A percentile compares a stretch with the other conserved stretches of the same genome.
Conservation (phyloP, 805 yeast genomes). For the Starmera quercuum region DNA sequence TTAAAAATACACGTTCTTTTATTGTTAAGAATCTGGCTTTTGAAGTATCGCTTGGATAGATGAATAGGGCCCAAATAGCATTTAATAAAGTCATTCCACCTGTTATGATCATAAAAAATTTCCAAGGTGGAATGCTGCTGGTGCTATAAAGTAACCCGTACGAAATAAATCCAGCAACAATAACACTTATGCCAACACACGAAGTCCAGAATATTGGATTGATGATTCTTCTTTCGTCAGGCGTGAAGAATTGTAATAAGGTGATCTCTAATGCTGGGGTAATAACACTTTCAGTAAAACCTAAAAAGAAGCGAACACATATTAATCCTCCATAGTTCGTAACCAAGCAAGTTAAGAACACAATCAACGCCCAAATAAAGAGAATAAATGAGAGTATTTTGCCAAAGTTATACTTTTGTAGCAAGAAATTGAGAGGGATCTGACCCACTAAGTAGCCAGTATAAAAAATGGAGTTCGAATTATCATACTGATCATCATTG, state of each 20-base stretch:
- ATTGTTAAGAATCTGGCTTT: conserved; percentile 29
- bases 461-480: conserved; percentile 30
- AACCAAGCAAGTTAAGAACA: conserved; percentile 21
- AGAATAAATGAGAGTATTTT: conserved; percentile 13
- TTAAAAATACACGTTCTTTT: conserved; percentile 33
- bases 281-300: conserved; percentile 26
- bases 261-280: conserved; percentile 26
- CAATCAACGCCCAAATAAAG: conserved; percentile 20
- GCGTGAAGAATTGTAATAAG: conserved; percentile 30
- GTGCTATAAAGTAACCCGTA: conserved; percentile 11
- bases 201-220: conserved; percentile 37
- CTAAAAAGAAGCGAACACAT: conserved; percentile 24
- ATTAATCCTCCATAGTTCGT: conserved; percentile 21
- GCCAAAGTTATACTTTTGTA: conserved; percentile 28
- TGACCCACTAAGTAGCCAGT: conserved; percentile 39
- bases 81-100: conserved; percentile 36
- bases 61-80: conserved; percentile 18
- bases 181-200: too few relatives aligned
- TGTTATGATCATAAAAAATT: conserved; percentile 34
- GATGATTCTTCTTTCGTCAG: conserved; percentile 26
- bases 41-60: conserved; percentile 42
- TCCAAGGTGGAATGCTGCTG: conserved; percentile 27
- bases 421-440: conserved; percentile 31
- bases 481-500: conserved; percentile 17
- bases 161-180: conserved; percentile 32